These are phyloP conservation scores for Pythium rishiriense DNA, from an alignment of 352 stramenopile genomes.

Conservation along the genomic window DNA sequence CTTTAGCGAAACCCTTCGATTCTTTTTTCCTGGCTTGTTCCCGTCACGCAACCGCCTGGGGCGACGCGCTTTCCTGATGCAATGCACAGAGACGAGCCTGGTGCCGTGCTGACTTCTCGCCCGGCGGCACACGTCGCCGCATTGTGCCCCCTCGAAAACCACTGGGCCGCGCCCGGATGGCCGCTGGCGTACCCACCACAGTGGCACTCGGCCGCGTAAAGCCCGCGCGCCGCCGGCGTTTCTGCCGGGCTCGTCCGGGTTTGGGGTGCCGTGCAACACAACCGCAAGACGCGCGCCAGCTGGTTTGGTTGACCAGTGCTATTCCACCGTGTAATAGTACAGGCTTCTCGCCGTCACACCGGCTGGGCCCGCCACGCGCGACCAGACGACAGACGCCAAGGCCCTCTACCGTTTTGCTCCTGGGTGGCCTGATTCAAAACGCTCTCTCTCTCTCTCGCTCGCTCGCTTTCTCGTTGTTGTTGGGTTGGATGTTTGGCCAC, in stretches of 20 bases:
- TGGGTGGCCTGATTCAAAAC: not conserved
- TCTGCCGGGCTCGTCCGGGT: not conserved
- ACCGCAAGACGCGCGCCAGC: not conserved
- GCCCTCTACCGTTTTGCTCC: not conserved
- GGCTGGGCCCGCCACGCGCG: not conserved
- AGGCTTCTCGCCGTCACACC: not conserved
- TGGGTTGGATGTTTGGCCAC: not conserved
- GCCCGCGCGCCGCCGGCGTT: not conserved
- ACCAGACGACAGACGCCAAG: not conserved
- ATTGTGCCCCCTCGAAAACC: slow-evolving; percentile 2
- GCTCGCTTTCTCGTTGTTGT: not conserved
- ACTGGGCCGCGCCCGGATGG: not conserved
- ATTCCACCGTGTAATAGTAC: too few species aligned
- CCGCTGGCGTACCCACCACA: slow-evolving; percentile 6
- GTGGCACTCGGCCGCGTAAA: not conserved
- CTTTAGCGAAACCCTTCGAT: not conserved
- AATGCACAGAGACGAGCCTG: not conserved
- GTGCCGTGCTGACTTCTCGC: slow-evolving; percentile 6
- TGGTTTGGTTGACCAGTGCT: slow-evolving; percentile 2
- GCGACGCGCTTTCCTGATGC: not conserved
- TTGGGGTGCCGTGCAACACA: not conserved
- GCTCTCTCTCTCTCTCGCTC: not conserved
- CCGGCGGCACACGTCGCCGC: not conserved
- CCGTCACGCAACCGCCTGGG: not conserved
- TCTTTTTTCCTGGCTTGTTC: not conserved